These are phyloP conservation scores for Lactarius sanguifluus DNA, from an alignment of 768 basidiomycete species.

Conservation along the genomic window DNA sequence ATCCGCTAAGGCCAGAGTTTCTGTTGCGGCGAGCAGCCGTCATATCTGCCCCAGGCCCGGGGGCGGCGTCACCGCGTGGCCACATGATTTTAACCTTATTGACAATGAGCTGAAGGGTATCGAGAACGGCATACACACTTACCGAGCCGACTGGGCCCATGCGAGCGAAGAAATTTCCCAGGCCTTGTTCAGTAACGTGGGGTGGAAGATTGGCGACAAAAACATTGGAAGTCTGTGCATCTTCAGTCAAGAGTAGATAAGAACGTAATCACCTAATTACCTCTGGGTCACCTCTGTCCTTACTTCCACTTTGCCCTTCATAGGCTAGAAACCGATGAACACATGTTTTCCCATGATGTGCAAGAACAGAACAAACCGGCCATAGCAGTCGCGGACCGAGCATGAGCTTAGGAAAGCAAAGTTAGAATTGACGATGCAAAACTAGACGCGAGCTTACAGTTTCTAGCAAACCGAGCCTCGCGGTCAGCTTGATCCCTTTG, in stretches of 20 bases:
- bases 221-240: constrained; percentile 83
- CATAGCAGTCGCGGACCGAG: constrained; percentile 84
- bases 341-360: neutral
- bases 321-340: constrained; percentile 52
- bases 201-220: constrained; percentile 93
- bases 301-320: constrained; percentile 87
- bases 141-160: constrained; percentile 93
- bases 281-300: constrained; percentile 85
- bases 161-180: constrained; percentile 91
- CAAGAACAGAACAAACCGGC: constrained; percentile 57
- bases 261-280: constrained; percentile 40
- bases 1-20: constrained; percentile 83
- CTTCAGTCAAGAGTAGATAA: constrained; percentile 13
- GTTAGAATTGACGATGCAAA: constrained; percentile 1
- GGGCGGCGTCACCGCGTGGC: constrained; percentile 79
- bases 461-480: constrained; percentile 78
- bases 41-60: constrained; percentile 75
- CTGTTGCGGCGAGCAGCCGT: constrained; percentile 67
- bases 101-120: constrained; percentile 14
- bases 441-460: constrained; percentile 43
- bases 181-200: constrained; percentile 78
- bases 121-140: constrained; percentile 32
- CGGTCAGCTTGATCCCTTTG: constrained; percentile 87
- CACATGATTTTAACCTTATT: constrained; percentile 94
- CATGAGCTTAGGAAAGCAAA: constrained; percentile 44